Evolutionary conservation across 352 stramenopile species (phyloP), one percentile per base, ranked within the genome.

Genomic region (Globisporangium camurandrum): DNA sequence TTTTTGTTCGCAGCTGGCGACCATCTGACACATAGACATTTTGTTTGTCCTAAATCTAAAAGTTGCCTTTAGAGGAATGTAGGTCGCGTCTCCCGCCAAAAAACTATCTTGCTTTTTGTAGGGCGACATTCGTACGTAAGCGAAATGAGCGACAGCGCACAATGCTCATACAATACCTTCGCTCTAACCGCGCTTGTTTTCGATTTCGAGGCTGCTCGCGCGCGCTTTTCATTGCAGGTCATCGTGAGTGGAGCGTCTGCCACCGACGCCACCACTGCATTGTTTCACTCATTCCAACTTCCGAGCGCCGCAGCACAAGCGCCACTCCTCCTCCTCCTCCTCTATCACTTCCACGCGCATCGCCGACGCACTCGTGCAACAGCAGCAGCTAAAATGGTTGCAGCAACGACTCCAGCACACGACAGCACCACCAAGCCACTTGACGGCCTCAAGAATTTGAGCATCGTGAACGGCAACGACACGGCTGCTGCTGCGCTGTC

Each of bases 381-480:
- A 12, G 16, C 36, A 17, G 19, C 20, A 10, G 4, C 10, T 24
- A 65, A 9, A 24, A 81, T 77, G 69, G 69, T 74, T 37, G 67
- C 69, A 39, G 49, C 62, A 31, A 67, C 52, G 2, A 54, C 59
- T 26, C 41, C 22, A 14, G 37, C 43, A 9, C 51, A 57, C 51
- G 30, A 34, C 30, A 34, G 30, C 45, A 41, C 17, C 46, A 5
- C 53, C 22, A 30, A 38, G 22, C 33, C 49, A 3, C 36, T 53
- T 16, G 53, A 47, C 46, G 43, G 27, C 27, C 44, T 49, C 44
- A 49, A 49, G 44, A 49, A 7, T 10, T 9, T 40, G n/a, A 49
- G 30, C 53, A 23, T 59, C 8, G 54, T 54, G 20, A 54, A 38
- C 38, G 22, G 33, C 24, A 41, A 20, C 42, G 50, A 31, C 28